Conservation (phyloP, 108 stramenopile genomes). For the Chaetoceros muelleri region DNA sequence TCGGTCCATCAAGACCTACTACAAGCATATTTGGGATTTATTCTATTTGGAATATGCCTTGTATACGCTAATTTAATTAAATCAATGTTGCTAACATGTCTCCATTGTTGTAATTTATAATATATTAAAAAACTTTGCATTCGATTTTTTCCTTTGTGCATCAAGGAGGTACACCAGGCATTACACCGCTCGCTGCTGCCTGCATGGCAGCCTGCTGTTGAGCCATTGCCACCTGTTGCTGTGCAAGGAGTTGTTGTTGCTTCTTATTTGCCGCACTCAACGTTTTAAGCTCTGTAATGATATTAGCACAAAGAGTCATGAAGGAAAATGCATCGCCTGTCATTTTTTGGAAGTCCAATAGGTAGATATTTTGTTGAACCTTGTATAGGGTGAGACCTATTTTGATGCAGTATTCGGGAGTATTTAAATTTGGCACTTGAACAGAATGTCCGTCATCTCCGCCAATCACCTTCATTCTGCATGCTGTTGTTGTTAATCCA, state of each 20-base stretch:
- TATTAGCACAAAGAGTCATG: constrained; percentile 95
- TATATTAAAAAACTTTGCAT: too few species aligned
- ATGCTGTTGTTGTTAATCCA: constrained; percentile 10
- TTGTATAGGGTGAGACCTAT: constrained; percentile 95
- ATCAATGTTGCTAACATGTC: too few species aligned
- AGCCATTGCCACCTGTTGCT: constrained; percentile 49
- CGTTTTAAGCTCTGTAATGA: constrained; percentile 97
- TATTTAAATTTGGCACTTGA: constrained; percentile 68
- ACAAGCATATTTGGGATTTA: constrained; percentile 95
- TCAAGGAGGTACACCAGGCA: too few species aligned
- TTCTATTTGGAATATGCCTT: constrained; percentile 92
- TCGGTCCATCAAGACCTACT: constrained; percentile 79
- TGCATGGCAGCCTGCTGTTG: constrained; percentile 58
- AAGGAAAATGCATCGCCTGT: constrained; percentile 97
- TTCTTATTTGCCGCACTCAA: constrained; percentile 86
- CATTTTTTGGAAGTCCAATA: constrained; percentile 95
- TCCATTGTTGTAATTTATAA: too few species aligned
- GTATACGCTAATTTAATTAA: constrained; percentile 85
- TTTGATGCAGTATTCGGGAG: constrained; percentile 80
- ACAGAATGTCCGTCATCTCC: constrained; percentile 43
- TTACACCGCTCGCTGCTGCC: too few species aligned
- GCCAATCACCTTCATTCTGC: constrained; percentile 56
- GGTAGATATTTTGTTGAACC: constrained; percentile 96
- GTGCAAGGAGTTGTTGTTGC: constrained; percentile 51
- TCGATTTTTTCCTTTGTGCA: too few species aligned